Evolutionary conservation across 805 yeast species (phyloP).

Genomic region (Debaryomyces tyrocola): DNA sequence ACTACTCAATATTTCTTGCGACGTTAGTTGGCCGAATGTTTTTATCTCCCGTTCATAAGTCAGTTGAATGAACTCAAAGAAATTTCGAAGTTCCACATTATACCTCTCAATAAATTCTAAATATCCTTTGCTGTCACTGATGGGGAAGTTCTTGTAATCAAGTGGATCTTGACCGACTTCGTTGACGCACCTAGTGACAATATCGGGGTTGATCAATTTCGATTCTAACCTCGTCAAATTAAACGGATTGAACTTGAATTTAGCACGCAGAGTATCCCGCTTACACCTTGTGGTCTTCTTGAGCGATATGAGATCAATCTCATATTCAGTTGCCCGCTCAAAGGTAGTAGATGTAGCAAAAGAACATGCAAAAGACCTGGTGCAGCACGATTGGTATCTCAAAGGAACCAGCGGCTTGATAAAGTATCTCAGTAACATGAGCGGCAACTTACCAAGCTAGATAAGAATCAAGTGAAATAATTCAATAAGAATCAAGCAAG

Average conservation of each 20-base stretch:
- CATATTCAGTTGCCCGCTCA: constrained; percentile 17
- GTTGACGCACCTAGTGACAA: constrained; percentile 2
- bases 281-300: constrained; percentile 14
- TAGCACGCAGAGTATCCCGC: not conserved
- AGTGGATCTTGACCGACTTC: constrained; percentile 5
- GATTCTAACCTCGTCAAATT: not conserved
- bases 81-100: constrained; percentile 16
- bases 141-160: constrained; percentile 3
- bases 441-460: constrained; percentile 1
- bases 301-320: constrained; percentile 23
- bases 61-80: constrained; percentile 18
- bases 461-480: no score
- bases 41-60: constrained; percentile 22
- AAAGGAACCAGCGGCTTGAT: not conserved
- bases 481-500: no score
- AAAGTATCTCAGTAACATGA: not conserved
- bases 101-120: constrained; percentile 19
- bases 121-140: constrained; percentile 2
- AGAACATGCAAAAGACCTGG: not conserved
- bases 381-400: not conserved
- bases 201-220: not conserved
- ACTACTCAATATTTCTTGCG: constrained; percentile 24
- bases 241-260: not conserved
- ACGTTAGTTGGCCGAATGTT: constrained; percentile 21
- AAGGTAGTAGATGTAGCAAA: constrained; percentile 9